Evolutionary conservation across 495 filamentous ascomycete species (phyloP), one percentile per base, ranked within the genome.

Genomic region (Penicillium turbatum): DNA sequence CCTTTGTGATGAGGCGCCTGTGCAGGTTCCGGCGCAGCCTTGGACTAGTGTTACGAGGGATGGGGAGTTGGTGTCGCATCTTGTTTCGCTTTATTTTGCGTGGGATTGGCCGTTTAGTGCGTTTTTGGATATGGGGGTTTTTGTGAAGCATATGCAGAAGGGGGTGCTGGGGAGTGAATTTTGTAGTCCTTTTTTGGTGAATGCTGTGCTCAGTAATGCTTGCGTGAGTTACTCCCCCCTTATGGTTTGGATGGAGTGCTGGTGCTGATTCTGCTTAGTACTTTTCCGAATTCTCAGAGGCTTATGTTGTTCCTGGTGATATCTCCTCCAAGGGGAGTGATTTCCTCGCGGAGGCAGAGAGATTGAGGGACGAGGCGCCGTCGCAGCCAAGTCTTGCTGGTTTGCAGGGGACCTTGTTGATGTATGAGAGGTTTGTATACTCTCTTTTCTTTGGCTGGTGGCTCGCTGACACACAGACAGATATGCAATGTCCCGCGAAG

Each of bases 131-230:
- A 61, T 66, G 21, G 69, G 71, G 32, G 69, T 80, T 12, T 80
- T 82, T 59, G 48, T 81, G 12, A 61, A 56, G 15, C 72, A 81
- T 61, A 79, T 82, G 72, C 56, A 47, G 0, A 34, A 21, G 19
- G 67, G 64, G 0, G 55, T 72, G 19, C 34, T 61, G 10, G 57
- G 57, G 2, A 67, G 66, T 12, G 61, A 72, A 55, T 77, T 78
- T 62, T 82, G 79, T 63, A 76, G 70, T 37, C 69, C 77, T 3
- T 76, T 79, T 57, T 64, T 82, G 51, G 79, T 82, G 16, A 81
- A 82, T 64, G 73, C 78, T 12, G 45, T 82, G 46, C 68, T 80
- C 44, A 72, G 77, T 24, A 74, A 72, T 66, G 74, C 74, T 48
- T 77, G 74, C 63, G 74, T 77, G 56, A 45, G 74, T 65, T 17